phyloP scores from a whole-genome alignment of 2,329 filamentous ascomycete species.

The Alternaria sp. region DNA sequence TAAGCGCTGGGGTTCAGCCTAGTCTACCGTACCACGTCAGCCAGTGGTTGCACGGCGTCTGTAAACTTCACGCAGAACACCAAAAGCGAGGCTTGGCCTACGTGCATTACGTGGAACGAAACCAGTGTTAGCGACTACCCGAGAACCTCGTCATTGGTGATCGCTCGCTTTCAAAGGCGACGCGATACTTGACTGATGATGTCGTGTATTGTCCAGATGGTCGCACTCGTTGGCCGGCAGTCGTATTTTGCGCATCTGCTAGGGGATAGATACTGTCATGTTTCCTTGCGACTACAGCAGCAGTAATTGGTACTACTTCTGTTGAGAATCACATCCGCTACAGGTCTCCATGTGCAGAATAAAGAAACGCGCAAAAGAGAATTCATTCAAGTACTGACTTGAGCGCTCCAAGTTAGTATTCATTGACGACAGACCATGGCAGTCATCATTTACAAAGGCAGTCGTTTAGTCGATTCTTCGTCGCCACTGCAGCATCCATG shows the following conservation, averaged over 20 bases:
- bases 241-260: neutral
- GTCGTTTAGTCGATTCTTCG: neutral
- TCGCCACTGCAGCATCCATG: neutral
- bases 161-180: neutral
- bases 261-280: neutral
- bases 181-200: conserved; percentile 3
- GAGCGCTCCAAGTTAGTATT: neutral
- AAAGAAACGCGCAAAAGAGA: neutral
- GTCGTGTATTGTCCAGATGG: conserved; percentile 1
- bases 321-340: neutral
- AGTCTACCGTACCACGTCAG: conserved; percentile 32
- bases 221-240: neutral
- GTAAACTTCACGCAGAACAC: conserved; percentile 33
- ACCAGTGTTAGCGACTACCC: conserved; percentile 16
- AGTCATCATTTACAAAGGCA: conserved; percentile 2
- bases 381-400: neutral
- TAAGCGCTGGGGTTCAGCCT: conserved; percentile 43
- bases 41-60: conserved; percentile 34
- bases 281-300: neutral
- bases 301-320: neutral
- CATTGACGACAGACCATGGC: neutral
- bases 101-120: conserved; percentile 34
- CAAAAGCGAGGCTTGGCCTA: conserved; percentile 47
- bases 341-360: neutral
- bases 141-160: conserved; percentile 7